Percentiles rank a stretch among this genome's conserved stretches.
These are phyloP conservation scores for Peronosclerospora sorghi DNA, from an alignment of 352 stramenopile species.

Conservation along the genomic window DNA sequence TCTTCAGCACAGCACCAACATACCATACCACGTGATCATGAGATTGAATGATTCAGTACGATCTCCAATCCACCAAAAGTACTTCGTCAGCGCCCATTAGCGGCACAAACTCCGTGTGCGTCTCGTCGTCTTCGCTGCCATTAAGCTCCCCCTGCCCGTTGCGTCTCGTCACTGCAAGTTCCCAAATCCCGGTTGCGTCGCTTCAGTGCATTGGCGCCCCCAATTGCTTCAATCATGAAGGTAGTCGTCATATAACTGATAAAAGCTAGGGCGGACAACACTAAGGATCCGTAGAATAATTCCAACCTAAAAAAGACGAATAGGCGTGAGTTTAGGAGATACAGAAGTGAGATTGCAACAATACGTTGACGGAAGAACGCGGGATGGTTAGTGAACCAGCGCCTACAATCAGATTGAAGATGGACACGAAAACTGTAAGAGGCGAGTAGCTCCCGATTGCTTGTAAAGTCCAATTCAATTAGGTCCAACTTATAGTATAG, in stretches of 20 bases:
- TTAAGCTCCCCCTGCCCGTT: conserved; percentile 16
- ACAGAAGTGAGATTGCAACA: too few relatives aligned
- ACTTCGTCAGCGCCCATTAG: conserved; percentile 66
- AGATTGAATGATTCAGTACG: too few relatives aligned
- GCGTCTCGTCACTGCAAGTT: conserved; percentile 17
- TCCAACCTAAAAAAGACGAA: conserved; percentile 26
- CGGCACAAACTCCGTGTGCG: conserved; percentile 59
- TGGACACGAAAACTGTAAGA: too few relatives aligned
- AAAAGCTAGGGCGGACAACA: conserved; percentile 41
- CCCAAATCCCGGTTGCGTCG: conserved; percentile 37
- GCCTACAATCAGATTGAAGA: too few relatives aligned
- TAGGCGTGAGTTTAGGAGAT: too few relatives aligned
- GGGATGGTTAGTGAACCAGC: conserved; percentile 79
- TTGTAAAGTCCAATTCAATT: too few relatives aligned
- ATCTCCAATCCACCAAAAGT: too few relatives aligned
- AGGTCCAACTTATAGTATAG: too few relatives aligned
- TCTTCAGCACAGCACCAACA: conserved; percentile 18
- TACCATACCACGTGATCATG: background rate
- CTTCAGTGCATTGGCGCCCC: too few relatives aligned
- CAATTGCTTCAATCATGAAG: conserved; percentile 80
- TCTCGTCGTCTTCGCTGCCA: conserved; percentile 29
- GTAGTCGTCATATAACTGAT: conserved; percentile 78
- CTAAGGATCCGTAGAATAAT: conserved; percentile 60
- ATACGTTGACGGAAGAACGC: conserved; percentile 80
- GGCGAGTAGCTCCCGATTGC: too few relatives aligned